phyloP scores from a whole-genome alignment of 805 yeast genomes.

The Kodamaea nitidulidarum region DNA sequence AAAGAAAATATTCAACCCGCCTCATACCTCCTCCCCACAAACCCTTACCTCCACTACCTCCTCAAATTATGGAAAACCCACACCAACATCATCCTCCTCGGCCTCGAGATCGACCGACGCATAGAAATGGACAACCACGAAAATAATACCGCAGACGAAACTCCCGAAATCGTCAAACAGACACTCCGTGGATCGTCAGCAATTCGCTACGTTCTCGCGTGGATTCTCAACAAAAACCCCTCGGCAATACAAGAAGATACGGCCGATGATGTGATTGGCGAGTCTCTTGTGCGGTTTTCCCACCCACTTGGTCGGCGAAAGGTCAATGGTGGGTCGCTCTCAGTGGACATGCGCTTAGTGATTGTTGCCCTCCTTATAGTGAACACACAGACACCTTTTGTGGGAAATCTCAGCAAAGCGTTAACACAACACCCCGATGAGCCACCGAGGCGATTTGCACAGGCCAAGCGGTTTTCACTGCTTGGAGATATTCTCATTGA shows the following conservation, averaged over 20 bases:
- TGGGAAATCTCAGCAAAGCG: too few species aligned
- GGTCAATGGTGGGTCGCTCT: conserved; percentile 55
- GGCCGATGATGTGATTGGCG: conserved; percentile 51
- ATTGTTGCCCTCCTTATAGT: conserved; percentile 47
- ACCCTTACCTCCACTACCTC: conserved; percentile 60
- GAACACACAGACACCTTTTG: conserved; percentile 20
- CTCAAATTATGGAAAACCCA: conserved; percentile 64
- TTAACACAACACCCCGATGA: too few species aligned
- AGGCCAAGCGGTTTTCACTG: conserved; percentile 28
- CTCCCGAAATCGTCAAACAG: conserved; percentile 32
- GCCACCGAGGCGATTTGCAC: conserved; percentile 18
- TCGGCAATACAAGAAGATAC: conserved; percentile 16
- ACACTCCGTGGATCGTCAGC: conserved; percentile 60
- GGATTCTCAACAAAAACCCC: conserved; percentile 50
- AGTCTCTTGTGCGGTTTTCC: conserved; percentile 55
- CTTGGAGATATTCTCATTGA: conserved; percentile 53
- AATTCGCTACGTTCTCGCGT: conserved; percentile 56
- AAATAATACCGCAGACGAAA: conserved; percentile 19
- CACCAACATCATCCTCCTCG: conserved; percentile 54
- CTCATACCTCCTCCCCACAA: conserved; percentile 42
- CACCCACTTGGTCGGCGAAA: conserved; percentile 62
- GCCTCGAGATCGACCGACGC: conserved; percentile 49
- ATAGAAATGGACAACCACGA: conserved; percentile 29
- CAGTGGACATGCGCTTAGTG: conserved; percentile 54
- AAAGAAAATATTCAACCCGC: too few species aligned